These are phyloP conservation scores for Sphaceloma murrayae DNA, from an alignment of 2,329 filamentous ascomycete species.

Conservation along the genomic window DNA sequence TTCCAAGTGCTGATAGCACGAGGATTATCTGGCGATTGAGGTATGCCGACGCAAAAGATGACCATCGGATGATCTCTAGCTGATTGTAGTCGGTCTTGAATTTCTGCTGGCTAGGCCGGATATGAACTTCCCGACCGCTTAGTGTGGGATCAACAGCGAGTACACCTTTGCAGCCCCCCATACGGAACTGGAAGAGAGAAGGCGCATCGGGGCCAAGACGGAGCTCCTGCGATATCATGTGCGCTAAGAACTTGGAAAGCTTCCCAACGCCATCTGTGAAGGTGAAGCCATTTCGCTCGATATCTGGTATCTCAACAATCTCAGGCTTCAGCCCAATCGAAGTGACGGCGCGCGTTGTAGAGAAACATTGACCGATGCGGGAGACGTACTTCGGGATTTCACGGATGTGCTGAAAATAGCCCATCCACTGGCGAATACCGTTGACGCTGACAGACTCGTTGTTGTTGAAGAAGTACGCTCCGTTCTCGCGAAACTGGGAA, in stretches of 20 bases:
- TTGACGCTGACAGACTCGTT: constrained; percentile 57
- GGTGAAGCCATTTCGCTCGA: constrained; percentile 56
- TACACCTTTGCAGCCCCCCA: constrained; percentile 88
- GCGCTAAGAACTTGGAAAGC: constrained; percentile 69
- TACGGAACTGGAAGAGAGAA: constrained; percentile 82
- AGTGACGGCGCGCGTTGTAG: constrained; percentile 70
- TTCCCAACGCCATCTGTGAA: constrained; percentile 94
- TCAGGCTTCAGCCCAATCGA: constrained; percentile 46
- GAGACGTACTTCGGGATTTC: constrained; percentile 85
- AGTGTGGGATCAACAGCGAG: constrained; percentile 58
- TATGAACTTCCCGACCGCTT: constrained; percentile 56
- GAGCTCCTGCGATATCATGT: constrained; percentile 63
- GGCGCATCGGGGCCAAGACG: constrained; percentile 51
- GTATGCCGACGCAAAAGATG: constrained; percentile 64
- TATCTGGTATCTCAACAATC: constrained; percentile 54
- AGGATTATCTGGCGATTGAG: constrained; percentile 86
- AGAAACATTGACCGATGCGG: constrained; percentile 88
- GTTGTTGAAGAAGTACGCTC: constrained; percentile 85
- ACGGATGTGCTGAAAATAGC: constrained; percentile 68
- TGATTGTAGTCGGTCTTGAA: constrained; percentile 62
- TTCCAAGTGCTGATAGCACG: constrained; percentile 69
- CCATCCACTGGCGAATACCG: constrained; percentile 78
- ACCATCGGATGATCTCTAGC: constrained; percentile 77
- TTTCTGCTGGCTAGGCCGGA: constrained; percentile 80
- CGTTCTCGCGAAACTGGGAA: constrained; percentile 85